Percentiles rank a stretch among this genome's conserved stretches.
Conservation (phyloP, 2,329 filamentous ascomycete genomes). For the Knufia petricola region DNA sequence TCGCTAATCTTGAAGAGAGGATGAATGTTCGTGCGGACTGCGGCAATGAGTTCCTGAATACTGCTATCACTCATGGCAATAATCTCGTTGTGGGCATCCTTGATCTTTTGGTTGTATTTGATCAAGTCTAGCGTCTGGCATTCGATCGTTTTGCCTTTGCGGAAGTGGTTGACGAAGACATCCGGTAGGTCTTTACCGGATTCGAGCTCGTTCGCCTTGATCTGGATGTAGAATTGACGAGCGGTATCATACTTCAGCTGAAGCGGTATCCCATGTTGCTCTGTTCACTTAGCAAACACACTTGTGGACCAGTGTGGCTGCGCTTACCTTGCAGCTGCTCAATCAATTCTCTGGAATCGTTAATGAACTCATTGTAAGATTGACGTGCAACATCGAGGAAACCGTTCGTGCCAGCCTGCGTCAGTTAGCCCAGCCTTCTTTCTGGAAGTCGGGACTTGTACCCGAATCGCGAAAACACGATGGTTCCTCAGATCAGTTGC, state of each 20-base stretch:
- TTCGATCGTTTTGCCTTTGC: conserved; percentile 59
- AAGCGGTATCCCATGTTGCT: conserved; percentile 48
- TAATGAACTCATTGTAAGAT: conserved; percentile 79
- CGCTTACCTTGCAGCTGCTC: conserved; percentile 53
- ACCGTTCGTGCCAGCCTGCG: conserved; percentile 68
- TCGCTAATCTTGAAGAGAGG: conserved; percentile 77
- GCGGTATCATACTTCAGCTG: conserved; percentile 66
- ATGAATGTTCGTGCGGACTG: conserved; percentile 63
- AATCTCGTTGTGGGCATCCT: conserved; percentile 73
- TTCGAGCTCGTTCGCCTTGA: conserved; percentile 55
- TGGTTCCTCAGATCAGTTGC: conserved; percentile 84
- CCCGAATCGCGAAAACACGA: conserved; percentile 78
- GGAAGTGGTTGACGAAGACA: conserved; percentile 68
- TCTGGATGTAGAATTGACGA: conserved; percentile 69
- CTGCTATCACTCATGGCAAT: conserved; percentile 71
- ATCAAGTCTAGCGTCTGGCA: conserved; percentile 79
- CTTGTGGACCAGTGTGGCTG: not conserved
- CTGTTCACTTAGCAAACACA: conserved; percentile 33
- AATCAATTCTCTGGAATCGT: conserved; percentile 65
- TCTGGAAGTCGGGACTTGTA: conserved; percentile 23
- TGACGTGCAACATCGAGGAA: conserved; percentile 80
- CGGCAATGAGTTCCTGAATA: conserved; percentile 59
- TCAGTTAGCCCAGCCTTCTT: too few species aligned
- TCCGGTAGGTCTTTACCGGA: conserved; percentile 47
- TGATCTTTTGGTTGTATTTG: conserved; percentile 68